These are phyloP conservation scores for Backusella australiensis DNA, from an alignment of 192 early-diverging fungal species.

Conservation along the genomic window DNA sequence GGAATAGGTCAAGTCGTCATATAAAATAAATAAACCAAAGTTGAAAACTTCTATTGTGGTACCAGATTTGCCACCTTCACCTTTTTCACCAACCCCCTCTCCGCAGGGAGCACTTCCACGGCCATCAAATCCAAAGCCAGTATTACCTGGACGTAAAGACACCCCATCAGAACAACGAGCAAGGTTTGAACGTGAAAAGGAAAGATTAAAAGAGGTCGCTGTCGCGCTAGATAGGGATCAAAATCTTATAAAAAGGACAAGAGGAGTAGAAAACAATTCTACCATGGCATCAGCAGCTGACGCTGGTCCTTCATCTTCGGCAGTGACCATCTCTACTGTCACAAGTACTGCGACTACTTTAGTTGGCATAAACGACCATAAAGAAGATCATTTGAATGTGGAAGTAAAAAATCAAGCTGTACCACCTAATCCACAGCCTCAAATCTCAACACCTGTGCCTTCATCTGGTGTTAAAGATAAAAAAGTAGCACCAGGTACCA, in stretches of 20 bases:
- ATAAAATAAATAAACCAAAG: background rate
- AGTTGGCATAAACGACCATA: constrained; percentile 12
- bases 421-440: constrained; percentile 34
- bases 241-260: constrained; percentile 2
- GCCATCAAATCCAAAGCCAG: background rate
- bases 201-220: constrained; percentile 6
- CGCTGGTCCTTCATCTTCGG: background rate
- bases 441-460: constrained; percentile 35
- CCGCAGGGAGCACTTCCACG: background rate
- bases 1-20: background rate
- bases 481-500: background rate
- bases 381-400: background rate
- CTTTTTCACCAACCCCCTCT: constrained; percentile 2
- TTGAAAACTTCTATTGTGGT: background rate
- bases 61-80: background rate
- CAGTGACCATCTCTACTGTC: background rate
- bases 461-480: constrained; percentile 6
- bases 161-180: background rate
- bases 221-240: constrained; percentile 7
- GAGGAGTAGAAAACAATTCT: background rate
- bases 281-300: background rate
- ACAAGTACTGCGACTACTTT: background rate
- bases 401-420: constrained; percentile 11
- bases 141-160: background rate
- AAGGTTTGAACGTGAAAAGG: constrained; percentile 22